Evolutionary conservation across 148 eudicot genomes (phyloP), one percentile per base, ranked within the genome.

Genomic region (Amaranthus cruentus): DNA sequence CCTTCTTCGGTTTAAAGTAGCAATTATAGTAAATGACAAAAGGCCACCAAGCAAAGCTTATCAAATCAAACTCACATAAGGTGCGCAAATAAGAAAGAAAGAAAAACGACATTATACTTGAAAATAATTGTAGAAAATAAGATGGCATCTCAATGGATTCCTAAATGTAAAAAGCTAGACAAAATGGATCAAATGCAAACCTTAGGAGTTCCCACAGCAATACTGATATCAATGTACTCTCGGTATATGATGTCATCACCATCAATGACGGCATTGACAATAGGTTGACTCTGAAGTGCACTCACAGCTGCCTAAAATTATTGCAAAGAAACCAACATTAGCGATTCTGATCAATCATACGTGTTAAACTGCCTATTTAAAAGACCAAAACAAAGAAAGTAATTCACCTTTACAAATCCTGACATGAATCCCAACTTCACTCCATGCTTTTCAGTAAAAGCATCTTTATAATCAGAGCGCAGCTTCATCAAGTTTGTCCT

Each of bases 401-500:
- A 28, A 67, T 84, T 9, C 79, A 94, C 97, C 79, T 91, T 91
- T 57, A 91, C 93, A 84, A 94, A 94, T 66, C 98, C 97, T 58
- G 98, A 94, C 98, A 94, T 94, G 62, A 94, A 84, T 48, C 98
- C 98, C 78, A 94, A 71, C 81, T 94, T 94, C 73, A 94, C 98
- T 56, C 98, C 98, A 82, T 94, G 98, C 84, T 94, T 94, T 83
- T 94, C 97, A 80, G 84, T 80, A 78, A 95, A 95, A 66, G 96
- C 86, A 78, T 95, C 98, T 77, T 95, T 95, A 87, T 95, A 95
- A 51, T 94, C 98, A 70, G 98, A 85, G n/a, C 98, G 96, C 61
- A 94, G 91, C 80, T 94, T 94, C 98, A 94, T 94, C 85, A 94
- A 85, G 79, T 94, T 94, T 28, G 98, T 88, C 98, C 98, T 94